Base-by-base conservation (phyloP, 768 basidiomycete species). In the Epithele typhae region DNA sequence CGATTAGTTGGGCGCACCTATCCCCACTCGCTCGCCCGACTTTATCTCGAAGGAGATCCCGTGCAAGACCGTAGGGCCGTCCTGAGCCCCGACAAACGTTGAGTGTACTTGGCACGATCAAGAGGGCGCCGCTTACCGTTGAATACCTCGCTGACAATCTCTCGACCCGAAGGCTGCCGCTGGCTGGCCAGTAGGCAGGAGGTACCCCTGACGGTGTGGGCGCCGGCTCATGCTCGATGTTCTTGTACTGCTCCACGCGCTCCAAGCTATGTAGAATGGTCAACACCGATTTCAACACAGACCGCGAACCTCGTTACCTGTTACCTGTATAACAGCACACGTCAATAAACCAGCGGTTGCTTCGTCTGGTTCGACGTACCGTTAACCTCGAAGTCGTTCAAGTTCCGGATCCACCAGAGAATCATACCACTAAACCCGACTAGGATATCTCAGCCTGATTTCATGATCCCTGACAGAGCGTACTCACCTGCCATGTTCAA, bases 101-200 rank as follows among this genome's bases (percentile, higher is more conserved):
- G n/a, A n/a, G n/a, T n/a, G n/a, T n/a, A n/a, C n/a, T n/a, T n/a
- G n/a, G n/a, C n/a, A n/a, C n/a, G n/a, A n/a, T n/a, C n/a, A n/a
- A n/a, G n/a, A n/a, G n/a, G n/a, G n/a, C n/a, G n/a, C n/a, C 14
- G 14, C 27, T 7, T 30, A 30, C 27, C 8, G 40, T 33, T 25
- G 69, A 69, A 51, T 76, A 77, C 35, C 66, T 64, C 3, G 78
- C 77, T 21, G 68, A 71, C 8, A 81, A 60, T 30, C 72, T 67
- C 48, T 80, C 73, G 1, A 77, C 71, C 4, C 58, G 54, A 21
- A 81, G 61, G 5, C 67, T 61, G 2, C 80, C 80, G 17, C 74
- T 74, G 1, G 78, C 67, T 5, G 80, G 80, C 80, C 80, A 82
- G 43, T 78, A 74, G 0, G 80, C 80, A 12, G 80, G 78, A 2